These are phyloP conservation scores for Colletotrichum sublineola DNA, from an alignment of 2,329 filamentous ascomycete genomes.

Conservation along the genomic window DNA sequence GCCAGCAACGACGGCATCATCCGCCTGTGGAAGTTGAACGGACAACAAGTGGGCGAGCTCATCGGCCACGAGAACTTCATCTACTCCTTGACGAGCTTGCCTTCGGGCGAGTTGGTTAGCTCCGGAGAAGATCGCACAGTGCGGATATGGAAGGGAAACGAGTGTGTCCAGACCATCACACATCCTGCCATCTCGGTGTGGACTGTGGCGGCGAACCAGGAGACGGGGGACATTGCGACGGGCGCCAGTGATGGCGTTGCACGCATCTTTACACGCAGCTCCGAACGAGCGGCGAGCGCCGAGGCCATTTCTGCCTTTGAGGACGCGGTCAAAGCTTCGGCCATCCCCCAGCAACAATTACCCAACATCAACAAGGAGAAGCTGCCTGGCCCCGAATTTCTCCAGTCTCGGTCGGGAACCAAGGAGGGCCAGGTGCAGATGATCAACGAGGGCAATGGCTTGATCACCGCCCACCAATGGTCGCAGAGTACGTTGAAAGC, in stretches of 20 bases:
- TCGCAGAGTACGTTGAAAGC: conserved; percentile 61
- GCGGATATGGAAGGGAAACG: conserved; percentile 84
- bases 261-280: conserved; percentile 83
- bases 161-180: conserved; percentile 95
- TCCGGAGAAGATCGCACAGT: conserved; percentile 95
- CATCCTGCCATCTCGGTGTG: conserved; percentile 98
- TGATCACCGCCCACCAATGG: conserved; percentile 90
- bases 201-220: conserved; percentile 84
- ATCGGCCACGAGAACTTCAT: conserved; percentile 95
- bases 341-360: conserved; percentile 89
- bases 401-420: conserved; percentile 85
- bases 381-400: conserved; percentile 88
- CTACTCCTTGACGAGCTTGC: conserved; percentile 83
- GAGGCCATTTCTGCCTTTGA: conserved; percentile 81
- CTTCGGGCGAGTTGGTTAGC: conserved; percentile 90
- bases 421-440: conserved; percentile 97
- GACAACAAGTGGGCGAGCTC: conserved; percentile 81
- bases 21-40: conserved; percentile 86
- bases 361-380: conserved; percentile 91
- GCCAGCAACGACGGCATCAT: conserved; percentile 94
- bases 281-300: conserved; percentile 77
- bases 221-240: conserved; percentile 92
- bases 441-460: conserved; percentile 85
- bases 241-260: conserved; percentile 91
- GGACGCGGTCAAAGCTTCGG: conserved; percentile 82